phyloP scores from a whole-genome alignment of 23 red algal genomes.

The Cyanidioschyzon merolae region DNA sequence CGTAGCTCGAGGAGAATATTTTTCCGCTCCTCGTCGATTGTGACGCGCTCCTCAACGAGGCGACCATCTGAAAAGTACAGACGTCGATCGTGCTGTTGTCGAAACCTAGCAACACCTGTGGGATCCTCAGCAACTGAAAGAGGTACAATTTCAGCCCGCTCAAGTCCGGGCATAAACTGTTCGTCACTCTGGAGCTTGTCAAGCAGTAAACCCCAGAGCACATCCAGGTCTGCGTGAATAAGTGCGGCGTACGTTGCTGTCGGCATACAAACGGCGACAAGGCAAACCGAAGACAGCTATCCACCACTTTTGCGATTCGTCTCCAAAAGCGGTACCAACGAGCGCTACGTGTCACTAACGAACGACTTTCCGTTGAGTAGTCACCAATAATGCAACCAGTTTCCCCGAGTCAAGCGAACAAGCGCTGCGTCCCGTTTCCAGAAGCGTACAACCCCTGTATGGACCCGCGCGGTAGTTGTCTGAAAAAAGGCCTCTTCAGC shows the following conservation, averaged over 20 bases:
- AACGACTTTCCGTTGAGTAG: too few relatives aligned
- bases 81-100: background rate
- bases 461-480: too few relatives aligned
- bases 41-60: slow-evolving; percentile 5
- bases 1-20: background rate
- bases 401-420: too few relatives aligned
- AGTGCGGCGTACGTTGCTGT: slow-evolving; percentile 2
- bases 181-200: slow-evolving; percentile 7
- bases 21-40: background rate
- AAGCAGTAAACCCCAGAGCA: background rate
- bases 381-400: too few relatives aligned
- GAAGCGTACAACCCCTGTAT: too few relatives aligned
- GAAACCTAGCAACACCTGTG: background rate
- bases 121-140: background rate
- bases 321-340: too few relatives aligned
- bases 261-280: too few relatives aligned
- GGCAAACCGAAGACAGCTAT: too few relatives aligned
- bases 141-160: background rate
- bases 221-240: background rate
- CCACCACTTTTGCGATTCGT: too few relatives aligned
- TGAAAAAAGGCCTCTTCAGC: too few relatives aligned
- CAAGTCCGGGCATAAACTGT: background rate
- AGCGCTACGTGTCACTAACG: too few relatives aligned
- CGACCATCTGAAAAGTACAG: background rate
- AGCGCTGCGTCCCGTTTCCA: too few relatives aligned